These are phyloP conservation scores for Prunella vulgaris DNA, from an alignment of 257 asterid species.

Conservation along the genomic window DNA sequence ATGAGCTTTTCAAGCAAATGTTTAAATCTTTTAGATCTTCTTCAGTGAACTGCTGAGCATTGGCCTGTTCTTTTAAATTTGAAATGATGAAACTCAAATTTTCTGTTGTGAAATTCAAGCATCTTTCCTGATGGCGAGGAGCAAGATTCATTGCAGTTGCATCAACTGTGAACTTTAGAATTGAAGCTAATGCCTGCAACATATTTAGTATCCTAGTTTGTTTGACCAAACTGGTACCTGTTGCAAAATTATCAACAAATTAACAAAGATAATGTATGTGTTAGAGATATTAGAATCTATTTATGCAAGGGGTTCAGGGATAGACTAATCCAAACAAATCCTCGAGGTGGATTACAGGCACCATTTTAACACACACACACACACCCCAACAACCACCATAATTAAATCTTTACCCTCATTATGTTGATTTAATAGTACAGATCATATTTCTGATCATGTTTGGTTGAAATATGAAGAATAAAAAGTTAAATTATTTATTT, in stretches of 20 bases:
- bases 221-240: conserved; percentile 35
- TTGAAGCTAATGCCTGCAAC: conserved; percentile 63
- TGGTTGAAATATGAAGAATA: background rate
- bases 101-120: conserved; percentile 52
- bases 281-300: background rate
- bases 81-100: conserved; percentile 43
- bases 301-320: background rate
- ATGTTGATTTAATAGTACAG: background rate
- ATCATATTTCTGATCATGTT: background rate
- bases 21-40: conserved; percentile 44
- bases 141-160: conserved; percentile 48
- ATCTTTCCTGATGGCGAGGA: conserved; percentile 37
- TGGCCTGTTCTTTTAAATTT: conserved; percentile 35
- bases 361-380: background rate
- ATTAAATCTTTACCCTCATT: background rate
- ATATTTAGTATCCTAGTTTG: conserved; percentile 29
- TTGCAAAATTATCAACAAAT: conserved; percentile 16
- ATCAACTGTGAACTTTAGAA: conserved; percentile 72
- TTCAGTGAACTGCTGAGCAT: conserved; percentile 43
- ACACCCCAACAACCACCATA: background rate
- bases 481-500: background rate
- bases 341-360: background rate
- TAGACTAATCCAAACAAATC: conserved; percentile 1
- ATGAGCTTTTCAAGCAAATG: conserved; percentile 63
- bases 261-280: background rate